Percentiles rank a stretch among this genome's conserved stretches.
phyloP scores from a whole-genome alignment of 352 stramenopile species.

The Phytophthora pseudosyringae region DNA sequence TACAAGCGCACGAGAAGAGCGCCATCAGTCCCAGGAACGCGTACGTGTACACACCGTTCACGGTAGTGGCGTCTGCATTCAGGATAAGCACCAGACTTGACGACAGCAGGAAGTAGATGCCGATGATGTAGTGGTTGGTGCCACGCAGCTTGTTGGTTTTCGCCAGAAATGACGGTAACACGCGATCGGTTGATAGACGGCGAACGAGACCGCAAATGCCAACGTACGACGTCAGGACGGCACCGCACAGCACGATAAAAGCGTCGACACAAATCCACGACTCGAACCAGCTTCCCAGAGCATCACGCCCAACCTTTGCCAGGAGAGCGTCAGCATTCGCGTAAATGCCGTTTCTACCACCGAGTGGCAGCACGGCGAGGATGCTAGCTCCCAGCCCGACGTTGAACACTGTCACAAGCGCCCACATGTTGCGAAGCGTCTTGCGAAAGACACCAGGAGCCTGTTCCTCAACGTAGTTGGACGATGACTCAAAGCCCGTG shows the following conservation, averaged over 20 bases:
- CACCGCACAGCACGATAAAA: slow-evolving; percentile 86
- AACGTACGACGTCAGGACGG: slow-evolving; percentile 84
- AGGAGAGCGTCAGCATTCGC: slow-evolving; percentile 59
- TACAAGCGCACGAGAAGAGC: slow-evolving; percentile 83
- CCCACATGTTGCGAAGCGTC: slow-evolving; percentile 49
- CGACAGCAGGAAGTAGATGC: slow-evolving; percentile 65
- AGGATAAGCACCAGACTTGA: slow-evolving; percentile 75
- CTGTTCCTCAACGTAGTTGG: slow-evolving; percentile 90
- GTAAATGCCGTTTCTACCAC: slow-evolving; percentile 51
- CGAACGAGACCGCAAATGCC: slow-evolving; percentile 78
- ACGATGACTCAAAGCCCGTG: slow-evolving; percentile 89
- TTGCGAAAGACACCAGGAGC: slow-evolving; percentile 73
- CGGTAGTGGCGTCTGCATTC: slow-evolving; percentile 69
- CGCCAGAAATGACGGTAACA: slow-evolving; percentile 57
- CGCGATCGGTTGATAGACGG: slow-evolving; percentile 74
- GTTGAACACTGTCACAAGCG: slow-evolving; percentile 31
- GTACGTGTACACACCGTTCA: slow-evolving; percentile 88
- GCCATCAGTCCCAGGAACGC: slow-evolving; percentile 87
- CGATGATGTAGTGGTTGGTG: slow-evolving; percentile 81
- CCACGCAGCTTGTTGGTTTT: slow-evolving; percentile 55
- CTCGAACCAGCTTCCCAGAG: slow-evolving; percentile 48
- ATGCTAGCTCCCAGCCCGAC: slow-evolving; percentile 37
- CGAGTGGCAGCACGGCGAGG: slow-evolving; percentile 75
- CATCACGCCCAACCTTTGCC: slow-evolving; percentile 59
- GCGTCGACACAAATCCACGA: slow-evolving; percentile 76